Conservation (phyloP, 805 yeast genomes). For the Wickerhamiella azyma region DNA sequence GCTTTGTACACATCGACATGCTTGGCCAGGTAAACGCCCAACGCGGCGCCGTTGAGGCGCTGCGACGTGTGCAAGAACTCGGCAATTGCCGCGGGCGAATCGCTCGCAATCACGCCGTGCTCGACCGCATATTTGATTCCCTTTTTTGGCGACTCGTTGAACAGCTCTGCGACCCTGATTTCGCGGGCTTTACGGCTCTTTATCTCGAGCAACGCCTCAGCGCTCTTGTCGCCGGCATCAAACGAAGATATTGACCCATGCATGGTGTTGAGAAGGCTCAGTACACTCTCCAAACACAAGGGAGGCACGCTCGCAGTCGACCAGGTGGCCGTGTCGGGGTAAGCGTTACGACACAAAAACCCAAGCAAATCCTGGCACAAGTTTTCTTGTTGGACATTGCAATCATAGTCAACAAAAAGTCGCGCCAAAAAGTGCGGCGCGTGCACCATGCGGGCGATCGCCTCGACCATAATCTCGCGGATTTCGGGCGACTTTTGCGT, state of each 20-base stretch:
- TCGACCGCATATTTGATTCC: slow-evolving; percentile 58
- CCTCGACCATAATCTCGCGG: slow-evolving; percentile 75
- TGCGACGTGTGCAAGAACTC: slow-evolving; percentile 66
- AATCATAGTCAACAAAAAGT: slow-evolving; percentile 72
- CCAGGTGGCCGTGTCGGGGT: slow-evolving; percentile 69
- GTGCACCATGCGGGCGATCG: slow-evolving; percentile 47
- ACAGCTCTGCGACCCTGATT: slow-evolving; percentile 55
- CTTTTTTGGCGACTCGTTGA: slow-evolving; percentile 65
- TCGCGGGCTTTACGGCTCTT: slow-evolving; percentile 49
- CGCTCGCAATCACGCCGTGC: slow-evolving; percentile 45
- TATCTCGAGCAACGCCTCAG: slow-evolving; percentile 10
- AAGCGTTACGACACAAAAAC: slow-evolving; percentile 59
- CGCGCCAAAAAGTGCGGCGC: slow-evolving; percentile 65
- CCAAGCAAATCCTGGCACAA: slow-evolving; percentile 54
- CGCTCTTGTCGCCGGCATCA: neutral
- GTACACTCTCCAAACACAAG: slow-evolving; percentile 75
- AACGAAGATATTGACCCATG: neutral
- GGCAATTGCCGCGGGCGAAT: slow-evolving; percentile 46
- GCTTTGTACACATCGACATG: slow-evolving; percentile 52
- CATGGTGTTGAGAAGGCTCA: slow-evolving; percentile 43
- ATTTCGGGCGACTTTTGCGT: slow-evolving; percentile 23
- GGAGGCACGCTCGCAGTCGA: slow-evolving; percentile 88
- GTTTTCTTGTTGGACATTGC: slow-evolving; percentile 78
- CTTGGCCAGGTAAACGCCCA: slow-evolving; percentile 79
- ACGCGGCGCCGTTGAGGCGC: slow-evolving; percentile 68